phyloP scores from a whole-genome alignment of 345 rosid species.

The Populus ilicifolia region DNA sequence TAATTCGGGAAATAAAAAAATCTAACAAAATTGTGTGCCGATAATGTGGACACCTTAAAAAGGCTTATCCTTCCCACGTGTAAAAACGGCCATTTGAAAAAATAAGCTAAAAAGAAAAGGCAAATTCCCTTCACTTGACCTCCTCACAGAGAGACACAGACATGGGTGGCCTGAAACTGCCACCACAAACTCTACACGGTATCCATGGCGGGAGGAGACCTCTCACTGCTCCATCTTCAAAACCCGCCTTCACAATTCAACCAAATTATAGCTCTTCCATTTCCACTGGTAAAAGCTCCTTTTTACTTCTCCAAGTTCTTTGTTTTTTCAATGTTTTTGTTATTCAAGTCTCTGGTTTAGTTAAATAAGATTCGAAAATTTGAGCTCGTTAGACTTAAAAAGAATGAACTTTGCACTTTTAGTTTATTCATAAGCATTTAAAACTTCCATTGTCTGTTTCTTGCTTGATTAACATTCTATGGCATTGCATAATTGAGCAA shows the following conservation, averaged over 20 bases:
- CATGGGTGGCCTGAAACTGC: slow-evolving; percentile 47
- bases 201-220: slow-evolving; percentile 33
- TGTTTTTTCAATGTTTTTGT: neutral
- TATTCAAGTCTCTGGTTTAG: neutral
- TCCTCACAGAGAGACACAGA: neutral
- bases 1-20: too few relatives aligned
- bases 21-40: too few relatives aligned
- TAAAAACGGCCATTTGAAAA: neutral
- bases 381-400: neutral
- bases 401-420: neutral
- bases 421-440: neutral
- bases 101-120: neutral
- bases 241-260: slow-evolving; percentile 14
- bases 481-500: neutral
- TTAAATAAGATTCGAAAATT: neutral
- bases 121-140: neutral
- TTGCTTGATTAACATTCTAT: neutral
- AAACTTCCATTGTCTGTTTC: neutral
- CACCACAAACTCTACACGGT: slow-evolving; percentile 23
- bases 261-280: slow-evolving; percentile 7
- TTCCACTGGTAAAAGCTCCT: slow-evolving; percentile 30
- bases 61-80: too few relatives aligned
- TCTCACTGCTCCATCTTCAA: slow-evolving; percentile 20
- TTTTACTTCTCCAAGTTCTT: neutral
- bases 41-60: too few relatives aligned